Evolutionary conservation across 2,329 filamentous ascomycete genomes (phyloP).

Genomic region (Fusarium nisikadoi): DNA sequence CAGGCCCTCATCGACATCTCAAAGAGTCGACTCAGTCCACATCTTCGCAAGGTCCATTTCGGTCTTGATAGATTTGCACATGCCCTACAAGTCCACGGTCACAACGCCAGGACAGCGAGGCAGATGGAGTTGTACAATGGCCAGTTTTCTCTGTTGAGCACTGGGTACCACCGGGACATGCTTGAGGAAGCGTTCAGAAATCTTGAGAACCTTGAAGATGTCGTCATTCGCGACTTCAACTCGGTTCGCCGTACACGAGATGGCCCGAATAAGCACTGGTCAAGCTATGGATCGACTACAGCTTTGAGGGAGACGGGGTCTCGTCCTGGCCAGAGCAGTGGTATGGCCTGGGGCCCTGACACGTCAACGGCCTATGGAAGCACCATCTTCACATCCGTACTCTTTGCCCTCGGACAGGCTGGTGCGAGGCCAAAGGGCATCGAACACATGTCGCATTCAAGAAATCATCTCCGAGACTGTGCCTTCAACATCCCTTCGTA

Average conservation of each 20-base stretch:
- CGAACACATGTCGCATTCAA: constrained; percentile 57
- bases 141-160: constrained; percentile 49
- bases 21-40: constrained; percentile 54
- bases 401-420: constrained; percentile 56
- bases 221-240: constrained; percentile 70
- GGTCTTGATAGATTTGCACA: constrained; percentile 44
- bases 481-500: constrained; percentile 60
- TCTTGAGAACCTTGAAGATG: constrained; percentile 63
- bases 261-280: constrained; percentile 55
- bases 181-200: constrained; percentile 66
- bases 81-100: neutral
- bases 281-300: constrained; percentile 63
- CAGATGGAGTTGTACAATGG: constrained; percentile 36
- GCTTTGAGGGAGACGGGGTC: constrained; percentile 50
- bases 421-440: constrained; percentile 53
- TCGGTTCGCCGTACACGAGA: constrained; percentile 63
- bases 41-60: constrained; percentile 52
- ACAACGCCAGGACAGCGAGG: constrained; percentile 18
- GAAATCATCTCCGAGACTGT: constrained; percentile 49
- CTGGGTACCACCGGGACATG: constrained; percentile 63
- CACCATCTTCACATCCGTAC: constrained; percentile 53
- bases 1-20: constrained; percentile 64
- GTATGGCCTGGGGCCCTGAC: neutral
- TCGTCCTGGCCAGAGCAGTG: constrained; percentile 14
- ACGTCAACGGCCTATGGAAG: constrained; percentile 40